A percentile compares a stretch with the other conserved stretches of the same genome.
phyloP scores from a whole-genome alignment of 345 rosid species.

The Schrenkiella parvula region DNA sequence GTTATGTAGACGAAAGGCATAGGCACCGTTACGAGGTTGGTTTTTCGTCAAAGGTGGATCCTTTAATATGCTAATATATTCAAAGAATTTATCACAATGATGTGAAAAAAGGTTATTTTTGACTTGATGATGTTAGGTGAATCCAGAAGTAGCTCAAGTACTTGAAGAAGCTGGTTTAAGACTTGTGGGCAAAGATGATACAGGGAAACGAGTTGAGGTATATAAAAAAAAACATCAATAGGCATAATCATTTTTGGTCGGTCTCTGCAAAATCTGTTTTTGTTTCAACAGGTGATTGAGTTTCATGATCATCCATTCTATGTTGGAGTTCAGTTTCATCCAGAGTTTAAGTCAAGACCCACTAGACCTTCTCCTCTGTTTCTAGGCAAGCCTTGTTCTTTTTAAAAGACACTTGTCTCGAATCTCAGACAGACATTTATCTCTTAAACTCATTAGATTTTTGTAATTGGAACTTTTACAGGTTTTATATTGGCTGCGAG shows the following conservation, averaged over 20 bases:
- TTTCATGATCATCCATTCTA: slow-evolving; percentile 69
- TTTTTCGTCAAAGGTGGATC: slow-evolving; percentile 1
- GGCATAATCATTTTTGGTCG: background rate
- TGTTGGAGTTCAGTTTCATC: slow-evolving; percentile 90
- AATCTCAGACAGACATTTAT: background rate
- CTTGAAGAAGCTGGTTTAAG: slow-evolving; percentile 84
- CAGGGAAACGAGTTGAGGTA: slow-evolving; percentile 86
- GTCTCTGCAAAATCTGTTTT: background rate
- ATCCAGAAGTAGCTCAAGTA: slow-evolving; percentile 61
- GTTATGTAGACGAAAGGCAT: slow-evolving; percentile 74
- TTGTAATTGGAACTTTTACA: slow-evolving; percentile 23
- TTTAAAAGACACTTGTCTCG: background rate
- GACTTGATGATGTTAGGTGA: slow-evolving; percentile 50
- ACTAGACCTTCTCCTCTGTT: slow-evolving; percentile 83
- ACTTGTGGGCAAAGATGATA: slow-evolving; percentile 93
- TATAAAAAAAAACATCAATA: background rate
- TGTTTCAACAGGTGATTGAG: slow-evolving; percentile 55
- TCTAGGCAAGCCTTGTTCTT: slow-evolving; percentile 50
- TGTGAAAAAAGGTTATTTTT: background rate
- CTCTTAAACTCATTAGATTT: background rate
- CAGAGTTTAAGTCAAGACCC: slow-evolving; percentile 94
- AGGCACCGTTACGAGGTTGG: slow-evolving; percentile 95
- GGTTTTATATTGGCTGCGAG: slow-evolving; percentile 83
- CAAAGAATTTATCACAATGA: background rate
- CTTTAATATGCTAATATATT: background rate